Conservation (phyloP, 306 rosid genomes). For the Cucurbita ficifolia region DNA sequence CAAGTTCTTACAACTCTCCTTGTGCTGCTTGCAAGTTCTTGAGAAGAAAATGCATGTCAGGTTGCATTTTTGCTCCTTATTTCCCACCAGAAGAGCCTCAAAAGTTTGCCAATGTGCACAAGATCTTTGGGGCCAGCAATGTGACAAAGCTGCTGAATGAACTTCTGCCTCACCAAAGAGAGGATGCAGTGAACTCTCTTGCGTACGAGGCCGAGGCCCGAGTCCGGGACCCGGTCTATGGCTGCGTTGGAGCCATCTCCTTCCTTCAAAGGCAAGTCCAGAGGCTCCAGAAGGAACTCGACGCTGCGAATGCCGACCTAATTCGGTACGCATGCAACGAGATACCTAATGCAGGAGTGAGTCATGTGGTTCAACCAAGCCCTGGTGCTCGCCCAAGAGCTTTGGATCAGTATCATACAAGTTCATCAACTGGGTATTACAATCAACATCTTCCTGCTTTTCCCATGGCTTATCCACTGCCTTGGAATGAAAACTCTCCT, state of each 20-base stretch:
- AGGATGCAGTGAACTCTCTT: slow-evolving; percentile 89
- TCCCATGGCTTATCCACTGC: slow-evolving; percentile 40
- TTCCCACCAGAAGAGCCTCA: slow-evolving; percentile 99
- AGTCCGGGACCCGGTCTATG: slow-evolving; percentile 84
- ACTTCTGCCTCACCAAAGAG: slow-evolving; percentile 82
- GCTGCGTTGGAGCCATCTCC: slow-evolving; percentile 92
- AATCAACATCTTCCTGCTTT: slow-evolving; percentile 24
- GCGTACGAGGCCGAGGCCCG: slow-evolving; percentile 98
- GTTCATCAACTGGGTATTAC: slow-evolving; percentile 11
- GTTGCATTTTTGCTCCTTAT: slow-evolving; percentile 91
- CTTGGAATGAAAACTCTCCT: slow-evolving; percentile 44
- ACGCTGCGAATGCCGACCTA: slow-evolving; percentile 69
- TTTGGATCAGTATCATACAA: slow-evolving; percentile 11
- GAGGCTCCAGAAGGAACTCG: slow-evolving; percentile 89
- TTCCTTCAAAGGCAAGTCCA: slow-evolving; percentile 89
- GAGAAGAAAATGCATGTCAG: slow-evolving; percentile 86
- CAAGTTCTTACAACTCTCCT: slow-evolving; percentile 71
- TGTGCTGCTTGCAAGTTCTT: slow-evolving; percentile 97
- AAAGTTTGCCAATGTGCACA: slow-evolving; percentile 88
- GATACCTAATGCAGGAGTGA: slow-evolving; percentile 18
- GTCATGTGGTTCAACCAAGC: slow-evolving; percentile 13
- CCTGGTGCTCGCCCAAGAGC: slow-evolving; percentile 16
- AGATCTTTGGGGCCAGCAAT: slow-evolving; percentile 92
- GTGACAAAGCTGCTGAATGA: slow-evolving; percentile 93
- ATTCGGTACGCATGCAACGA: slow-evolving; percentile 62